A percentile compares a stretch with the other conserved stretches of the same genome.
phyloP scores from a whole-genome alignment of 345 rosid genomes.

The Gossypium thurberi region DNA sequence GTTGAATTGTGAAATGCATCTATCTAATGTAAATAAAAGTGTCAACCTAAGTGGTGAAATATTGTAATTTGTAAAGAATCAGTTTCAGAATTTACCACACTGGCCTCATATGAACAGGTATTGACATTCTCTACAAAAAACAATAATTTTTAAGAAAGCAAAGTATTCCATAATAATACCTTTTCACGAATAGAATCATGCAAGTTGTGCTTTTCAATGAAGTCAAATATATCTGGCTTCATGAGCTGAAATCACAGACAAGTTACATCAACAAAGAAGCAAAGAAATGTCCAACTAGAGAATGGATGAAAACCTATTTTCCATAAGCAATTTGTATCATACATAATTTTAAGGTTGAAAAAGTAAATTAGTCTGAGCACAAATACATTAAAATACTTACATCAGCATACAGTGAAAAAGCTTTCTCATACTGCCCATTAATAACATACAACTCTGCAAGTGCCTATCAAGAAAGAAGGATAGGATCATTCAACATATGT shows the following conservation, averaged over 20 bases:
- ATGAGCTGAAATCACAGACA: slow-evolving; percentile 59
- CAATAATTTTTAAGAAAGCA: not conserved
- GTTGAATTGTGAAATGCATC: not conserved
- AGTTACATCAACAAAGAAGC: slow-evolving; percentile 7
- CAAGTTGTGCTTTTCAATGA: slow-evolving; percentile 74
- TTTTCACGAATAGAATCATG: slow-evolving; percentile 84
- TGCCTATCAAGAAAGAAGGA: slow-evolving; percentile 43
- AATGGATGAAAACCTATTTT: slow-evolving; percentile 2
- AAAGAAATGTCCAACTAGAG: slow-evolving; percentile 10
- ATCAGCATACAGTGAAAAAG: slow-evolving; percentile 89
- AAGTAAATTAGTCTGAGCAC: not conserved
- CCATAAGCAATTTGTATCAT: not conserved
- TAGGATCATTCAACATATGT: slow-evolving; percentile 14
- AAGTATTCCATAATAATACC: slow-evolving; percentile 45
- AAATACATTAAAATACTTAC: slow-evolving; percentile 47
- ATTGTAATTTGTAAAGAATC: slow-evolving; percentile 1
- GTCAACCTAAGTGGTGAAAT: slow-evolving; percentile 2
- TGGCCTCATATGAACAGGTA: not conserved
- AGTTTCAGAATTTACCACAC: not conserved
- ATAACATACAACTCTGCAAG: slow-evolving; percentile 86
- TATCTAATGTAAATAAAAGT: not conserved
- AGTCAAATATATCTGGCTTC: slow-evolving; percentile 84
- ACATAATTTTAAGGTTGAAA: not conserved
- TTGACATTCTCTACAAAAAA: not conserved
- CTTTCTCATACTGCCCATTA: slow-evolving; percentile 84